Evolutionary conservation across 2,329 filamentous ascomycete genomes (phyloP), one percentile per base, ranked within the genome.

Genomic region (Xylariaceae sp.): DNA sequence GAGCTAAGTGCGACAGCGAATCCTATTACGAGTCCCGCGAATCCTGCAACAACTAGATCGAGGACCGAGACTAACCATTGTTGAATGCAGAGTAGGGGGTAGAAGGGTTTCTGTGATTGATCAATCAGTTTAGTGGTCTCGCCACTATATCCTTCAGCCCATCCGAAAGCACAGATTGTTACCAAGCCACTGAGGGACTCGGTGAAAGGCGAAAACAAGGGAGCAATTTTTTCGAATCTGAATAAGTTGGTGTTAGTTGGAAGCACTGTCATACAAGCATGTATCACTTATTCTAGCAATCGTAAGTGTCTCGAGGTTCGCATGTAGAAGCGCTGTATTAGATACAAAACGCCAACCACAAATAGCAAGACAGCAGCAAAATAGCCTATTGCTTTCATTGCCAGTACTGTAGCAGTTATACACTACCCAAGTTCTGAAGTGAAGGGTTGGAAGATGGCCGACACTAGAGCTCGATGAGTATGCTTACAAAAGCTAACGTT

Each of bases 11-110:
- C 56, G 20, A 64, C 58, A 1, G 58, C 57, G 2, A 62, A 53
- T 9, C 65, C 59, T 2, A 69, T 64, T 11, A 74, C 37, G 7
- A 67, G 49, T 10, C 49, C 35, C 3, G 53, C 54, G 7, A 55
- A 33, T 6, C 42, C 55, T 30, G 53, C 55, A 32, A 59, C 50
- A 15, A 58, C 37, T 8, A 61, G 18, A 32, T 61, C 56, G 8
- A 61, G 43, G 5, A 59, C 58, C 1, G 59, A 20, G 7, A 27
- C 49, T 9, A 61, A 44, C 56, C 59, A 61, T 40, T 41, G 30
- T 21, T 61, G 59, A 16, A 57, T 51, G n/a, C 50, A 57, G 8
- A 52, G 49, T 2, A 57, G 39, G 9, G 59, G 36, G 33, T 61
- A 61, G 24, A 36, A 44, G 1, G 59, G 56, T 27, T 43, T 41